These are phyloP conservation scores for Hypoxylon sp. DNA, from an alignment of 2,329 filamentous ascomycete species.

Conservation along the genomic window DNA sequence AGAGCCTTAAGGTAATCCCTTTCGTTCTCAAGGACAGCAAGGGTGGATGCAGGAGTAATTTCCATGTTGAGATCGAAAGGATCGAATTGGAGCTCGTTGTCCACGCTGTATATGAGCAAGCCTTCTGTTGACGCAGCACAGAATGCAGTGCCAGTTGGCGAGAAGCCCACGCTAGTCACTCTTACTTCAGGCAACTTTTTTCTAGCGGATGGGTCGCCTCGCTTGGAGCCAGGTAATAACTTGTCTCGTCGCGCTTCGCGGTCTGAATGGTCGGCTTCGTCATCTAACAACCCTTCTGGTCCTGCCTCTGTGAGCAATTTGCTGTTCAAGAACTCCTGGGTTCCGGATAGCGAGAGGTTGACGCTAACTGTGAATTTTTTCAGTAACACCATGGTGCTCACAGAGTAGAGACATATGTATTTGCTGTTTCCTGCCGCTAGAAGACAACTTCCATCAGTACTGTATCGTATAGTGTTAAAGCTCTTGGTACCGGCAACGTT, in stretches of 20 bases:
- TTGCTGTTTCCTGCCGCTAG: constrained; percentile 97
- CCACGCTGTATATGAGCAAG: constrained; percentile 91
- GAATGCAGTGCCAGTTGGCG: constrained; percentile 89
- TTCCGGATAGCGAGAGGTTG: constrained; percentile 95
- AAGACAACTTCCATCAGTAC: constrained; percentile 90
- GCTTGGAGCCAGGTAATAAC: constrained; percentile 86
- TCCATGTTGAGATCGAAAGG: constrained; percentile 96
- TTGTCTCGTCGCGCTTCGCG: constrained; percentile 86
- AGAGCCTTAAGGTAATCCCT: constrained; percentile 91
- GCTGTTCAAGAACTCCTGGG: constrained; percentile 97
- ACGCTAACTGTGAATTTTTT: constrained; percentile 97
- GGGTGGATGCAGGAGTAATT: constrained; percentile 88
- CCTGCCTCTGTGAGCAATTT: constrained; percentile 92
- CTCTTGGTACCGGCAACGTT: constrained; percentile 92
- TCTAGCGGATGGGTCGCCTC: constrained; percentile 86
- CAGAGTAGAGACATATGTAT: constrained; percentile 98
- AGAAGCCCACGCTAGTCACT: constrained; percentile 87
- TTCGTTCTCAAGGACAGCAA: constrained; percentile 76
- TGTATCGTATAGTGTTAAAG: constrained; percentile 91
- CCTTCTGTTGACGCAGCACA: constrained; percentile 97
- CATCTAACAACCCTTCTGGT: constrained; percentile 86
- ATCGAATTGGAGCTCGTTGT: constrained; percentile 88
- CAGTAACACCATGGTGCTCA: constrained; percentile 88
- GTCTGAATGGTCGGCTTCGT: constrained; percentile 89
- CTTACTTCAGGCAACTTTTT: constrained; percentile 85